phyloP scores from a whole-genome alignment of 164 flowering plant species.

The Vitis riparia region DNA sequence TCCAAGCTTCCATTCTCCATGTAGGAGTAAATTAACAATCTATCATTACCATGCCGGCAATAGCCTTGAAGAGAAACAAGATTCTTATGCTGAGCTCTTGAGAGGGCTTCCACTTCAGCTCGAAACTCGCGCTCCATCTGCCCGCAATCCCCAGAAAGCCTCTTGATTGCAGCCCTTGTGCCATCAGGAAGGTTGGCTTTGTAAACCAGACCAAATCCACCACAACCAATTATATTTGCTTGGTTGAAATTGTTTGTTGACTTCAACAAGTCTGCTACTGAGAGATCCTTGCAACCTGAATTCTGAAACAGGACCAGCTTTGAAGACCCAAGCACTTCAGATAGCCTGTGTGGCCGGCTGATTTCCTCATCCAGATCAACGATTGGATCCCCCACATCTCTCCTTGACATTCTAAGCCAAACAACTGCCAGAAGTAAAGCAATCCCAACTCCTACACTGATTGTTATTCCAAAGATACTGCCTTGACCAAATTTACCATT shows the following conservation, averaged over 20 bases:
- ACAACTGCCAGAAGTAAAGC: conserved; percentile 44
- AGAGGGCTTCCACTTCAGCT: conserved; percentile 85
- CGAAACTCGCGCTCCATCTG: conserved; percentile 84
- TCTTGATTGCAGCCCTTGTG: conserved; percentile 67
- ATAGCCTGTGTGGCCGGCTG: conserved; percentile 38
- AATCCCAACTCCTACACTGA: conserved; percentile 51
- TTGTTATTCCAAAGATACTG: conserved; percentile 50
- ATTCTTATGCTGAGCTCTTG: conserved; percentile 80
- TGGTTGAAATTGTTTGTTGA: conserved; percentile 73
- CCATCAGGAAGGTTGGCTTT: conserved; percentile 70
- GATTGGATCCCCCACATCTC: conserved; percentile 26
- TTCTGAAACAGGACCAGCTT: conserved; percentile 62
- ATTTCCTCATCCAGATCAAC: conserved; percentile 47
- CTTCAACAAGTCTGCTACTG: conserved; percentile 58
- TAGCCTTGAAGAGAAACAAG: conserved; percentile 88
- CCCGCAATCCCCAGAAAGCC: conserved; percentile 84
- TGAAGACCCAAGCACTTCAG: conserved; percentile 44
- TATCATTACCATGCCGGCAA: conserved; percentile 61
- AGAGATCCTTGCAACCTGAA: conserved; percentile 56
- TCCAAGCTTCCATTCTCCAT: conserved; percentile 93
- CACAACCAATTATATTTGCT: conserved; percentile 84
- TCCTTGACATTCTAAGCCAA: conserved; percentile 46
- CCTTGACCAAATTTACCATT: conserved; percentile 34
- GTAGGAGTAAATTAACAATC: conserved; percentile 71
- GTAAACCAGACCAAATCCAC: conserved; percentile 82